These are phyloP conservation scores for Pythium folliculosum DNA, from an alignment of 352 stramenopile genomes.

Conservation along the genomic window DNA sequence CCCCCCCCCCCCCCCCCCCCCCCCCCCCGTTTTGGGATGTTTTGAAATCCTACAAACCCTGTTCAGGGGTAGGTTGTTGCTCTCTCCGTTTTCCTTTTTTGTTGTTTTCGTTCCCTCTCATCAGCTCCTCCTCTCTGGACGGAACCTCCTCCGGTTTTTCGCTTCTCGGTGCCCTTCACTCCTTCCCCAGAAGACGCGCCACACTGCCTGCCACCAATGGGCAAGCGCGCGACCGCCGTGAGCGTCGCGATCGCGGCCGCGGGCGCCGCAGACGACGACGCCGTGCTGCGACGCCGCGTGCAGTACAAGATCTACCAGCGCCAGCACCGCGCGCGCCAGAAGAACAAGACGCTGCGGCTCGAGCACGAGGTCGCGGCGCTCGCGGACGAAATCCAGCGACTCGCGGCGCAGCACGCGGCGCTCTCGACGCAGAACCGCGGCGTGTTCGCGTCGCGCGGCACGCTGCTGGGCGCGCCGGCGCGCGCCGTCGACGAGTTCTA, in stretches of 20 bases:
- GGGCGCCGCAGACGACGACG: neutral
- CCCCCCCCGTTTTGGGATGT: no score
- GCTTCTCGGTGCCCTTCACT: neutral
- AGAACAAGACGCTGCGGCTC: slow-evolving; percentile 40
- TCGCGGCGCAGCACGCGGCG: neutral
- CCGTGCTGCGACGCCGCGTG: slow-evolving; percentile 28
- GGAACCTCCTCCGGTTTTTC: neutral
- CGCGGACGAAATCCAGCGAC: neutral
- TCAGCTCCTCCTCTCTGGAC: no score
- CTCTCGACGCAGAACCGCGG: neutral
- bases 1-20: no score
- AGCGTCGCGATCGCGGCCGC: slow-evolving; percentile 4
- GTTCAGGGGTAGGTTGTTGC: no score
- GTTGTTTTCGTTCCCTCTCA: no score
- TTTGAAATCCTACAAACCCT: no score
- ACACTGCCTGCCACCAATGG: neutral
- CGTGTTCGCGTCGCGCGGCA: slow-evolving; percentile 19
- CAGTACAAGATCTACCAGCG: slow-evolving; percentile 71
- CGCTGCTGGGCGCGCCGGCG: slow-evolving; percentile 7
- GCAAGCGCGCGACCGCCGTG: slow-evolving; percentile 9
- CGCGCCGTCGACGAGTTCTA: slow-evolving; percentile 48
- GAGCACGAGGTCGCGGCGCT: slow-evolving; percentile 8
- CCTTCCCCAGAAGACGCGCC: neutral
- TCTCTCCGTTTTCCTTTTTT: no score
- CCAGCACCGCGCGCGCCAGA: slow-evolving; percentile 39